Conservation (phyloP, 371 early-diverging fungal genomes). For the Coemansia sp. region DNA sequence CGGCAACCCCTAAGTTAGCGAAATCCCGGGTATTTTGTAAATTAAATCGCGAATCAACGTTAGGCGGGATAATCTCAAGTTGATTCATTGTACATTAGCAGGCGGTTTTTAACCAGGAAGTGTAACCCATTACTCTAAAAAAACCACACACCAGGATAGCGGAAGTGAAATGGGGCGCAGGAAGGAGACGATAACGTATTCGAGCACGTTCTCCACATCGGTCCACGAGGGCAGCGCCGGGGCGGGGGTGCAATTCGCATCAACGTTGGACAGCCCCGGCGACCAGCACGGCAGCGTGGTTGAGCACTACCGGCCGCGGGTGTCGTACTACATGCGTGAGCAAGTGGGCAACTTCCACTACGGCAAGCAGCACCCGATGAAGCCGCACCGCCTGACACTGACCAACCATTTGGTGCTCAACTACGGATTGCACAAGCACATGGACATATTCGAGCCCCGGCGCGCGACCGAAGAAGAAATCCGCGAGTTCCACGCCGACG, state of each 20-base stretch:
- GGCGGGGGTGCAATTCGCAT: constrained; percentile 34
- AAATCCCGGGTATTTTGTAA: too few species aligned
- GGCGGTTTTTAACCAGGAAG: too few species aligned
- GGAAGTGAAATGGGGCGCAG: constrained; percentile 41
- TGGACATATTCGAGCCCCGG: constrained; percentile 89
- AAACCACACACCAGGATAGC: too few species aligned
- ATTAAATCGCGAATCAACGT: too few species aligned
- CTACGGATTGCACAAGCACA: constrained; percentile 81
- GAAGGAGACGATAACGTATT: constrained; percentile 43
- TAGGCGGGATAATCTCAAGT: too few species aligned
- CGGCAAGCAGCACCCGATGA: constrained; percentile 95
- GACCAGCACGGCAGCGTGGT: constrained; percentile 13
- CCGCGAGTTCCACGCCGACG: constrained; percentile 91
- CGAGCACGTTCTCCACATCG: constrained; percentile 39
- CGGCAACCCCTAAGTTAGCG: too few species aligned
- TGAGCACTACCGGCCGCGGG: constrained; percentile 56
- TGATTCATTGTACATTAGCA: too few species aligned
- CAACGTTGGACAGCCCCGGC: constrained; percentile 4
- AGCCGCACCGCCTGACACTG: constrained; percentile 89
- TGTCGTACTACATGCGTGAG: constrained; percentile 86
- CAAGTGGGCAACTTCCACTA: constrained; percentile 89
- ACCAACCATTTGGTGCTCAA: constrained; percentile 89
- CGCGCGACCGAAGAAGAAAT: constrained; percentile 96
- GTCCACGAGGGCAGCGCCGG: constrained; percentile 26
- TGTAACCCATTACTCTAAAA: too few species aligned